A percentile compares a stretch with the other conserved stretches of the same genome.
These are phyloP conservation scores for Solanum rostratum DNA, from an alignment of 257 asterid genomes.

Conservation along the genomic window DNA sequence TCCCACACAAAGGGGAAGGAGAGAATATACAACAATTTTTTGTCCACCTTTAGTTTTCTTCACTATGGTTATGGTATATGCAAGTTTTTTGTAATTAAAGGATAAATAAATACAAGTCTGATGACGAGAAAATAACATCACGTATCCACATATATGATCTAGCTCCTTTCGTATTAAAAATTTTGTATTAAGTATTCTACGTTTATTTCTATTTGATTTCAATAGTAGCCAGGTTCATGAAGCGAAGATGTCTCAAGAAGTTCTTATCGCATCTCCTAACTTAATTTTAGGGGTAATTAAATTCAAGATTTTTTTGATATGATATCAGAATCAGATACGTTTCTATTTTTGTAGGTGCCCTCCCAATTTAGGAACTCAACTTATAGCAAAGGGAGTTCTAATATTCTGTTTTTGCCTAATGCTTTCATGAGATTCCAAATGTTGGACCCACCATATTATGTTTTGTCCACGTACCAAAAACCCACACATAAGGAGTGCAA, in stretches of 20 bases:
- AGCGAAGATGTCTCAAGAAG: too few relatives aligned
- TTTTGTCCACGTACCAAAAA: background rate
- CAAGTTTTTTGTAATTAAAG: too few relatives aligned
- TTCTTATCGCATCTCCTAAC: too few relatives aligned
- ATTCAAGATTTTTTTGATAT: too few relatives aligned
- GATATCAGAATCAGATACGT: rapidly evolving
- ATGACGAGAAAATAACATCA: too few relatives aligned
- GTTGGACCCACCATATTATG: background rate
- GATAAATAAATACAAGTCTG: too few relatives aligned
- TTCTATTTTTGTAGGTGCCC: background rate
- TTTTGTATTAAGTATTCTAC: too few relatives aligned
- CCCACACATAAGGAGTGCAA: background rate
- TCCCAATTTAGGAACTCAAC: background rate
- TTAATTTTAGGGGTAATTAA: too few relatives aligned
- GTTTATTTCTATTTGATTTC: too few relatives aligned
- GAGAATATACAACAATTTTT: background rate
- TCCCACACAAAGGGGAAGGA: background rate
- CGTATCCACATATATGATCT: too few relatives aligned
- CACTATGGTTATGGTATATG: background rate
- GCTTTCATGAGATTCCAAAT: background rate
- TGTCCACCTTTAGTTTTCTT: background rate
- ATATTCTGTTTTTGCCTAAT: background rate
- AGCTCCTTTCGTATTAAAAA: too few relatives aligned
- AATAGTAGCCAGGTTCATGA: too few relatives aligned
- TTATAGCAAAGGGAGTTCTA: background rate